Evolutionary conservation across 371 early-diverging fungal species (phyloP).

Genomic region (Nematocida ironsii): DNA sequence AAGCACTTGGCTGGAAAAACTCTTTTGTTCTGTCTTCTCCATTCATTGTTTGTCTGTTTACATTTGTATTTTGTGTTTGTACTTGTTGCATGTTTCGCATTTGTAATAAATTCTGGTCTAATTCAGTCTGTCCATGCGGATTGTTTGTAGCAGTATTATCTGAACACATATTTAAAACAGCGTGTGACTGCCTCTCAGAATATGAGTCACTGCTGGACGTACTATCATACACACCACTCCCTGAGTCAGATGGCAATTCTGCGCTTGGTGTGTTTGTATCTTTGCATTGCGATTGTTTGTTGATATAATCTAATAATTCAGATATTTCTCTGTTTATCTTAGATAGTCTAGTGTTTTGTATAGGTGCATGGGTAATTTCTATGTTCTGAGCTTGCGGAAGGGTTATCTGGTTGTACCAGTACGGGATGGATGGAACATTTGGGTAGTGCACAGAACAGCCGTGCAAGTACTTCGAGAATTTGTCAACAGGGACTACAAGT

Average conservation of each 20-base stretch:
- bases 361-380: not conserved
- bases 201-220: not conserved
- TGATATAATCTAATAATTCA: not conserved
- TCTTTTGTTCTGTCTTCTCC: conserved; percentile 11
- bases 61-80: conserved; percentile 24
- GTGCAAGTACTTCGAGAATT: conserved; percentile 95
- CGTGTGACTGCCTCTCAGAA: not conserved
- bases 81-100: conserved; percentile 16
- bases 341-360: not conserved
- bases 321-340: conserved; percentile 2
- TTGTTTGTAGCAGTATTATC: not conserved
- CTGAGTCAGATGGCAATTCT: not conserved
- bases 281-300: not conserved
- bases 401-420: conserved; percentile 91
- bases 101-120: not conserved
- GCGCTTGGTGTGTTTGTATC: not conserved
- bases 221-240: not conserved
- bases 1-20: conserved; percentile 31
- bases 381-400: not conserved
- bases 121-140: not conserved
- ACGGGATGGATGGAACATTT: conserved; percentile 83
- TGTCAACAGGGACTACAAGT: conserved; percentile 88
- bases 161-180: not conserved
- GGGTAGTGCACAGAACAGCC: conserved; percentile 86
- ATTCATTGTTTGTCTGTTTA: conserved; percentile 60